Conservation (phyloP, 805 yeast genomes). For the Komagataella pseudopastoris region DNA sequence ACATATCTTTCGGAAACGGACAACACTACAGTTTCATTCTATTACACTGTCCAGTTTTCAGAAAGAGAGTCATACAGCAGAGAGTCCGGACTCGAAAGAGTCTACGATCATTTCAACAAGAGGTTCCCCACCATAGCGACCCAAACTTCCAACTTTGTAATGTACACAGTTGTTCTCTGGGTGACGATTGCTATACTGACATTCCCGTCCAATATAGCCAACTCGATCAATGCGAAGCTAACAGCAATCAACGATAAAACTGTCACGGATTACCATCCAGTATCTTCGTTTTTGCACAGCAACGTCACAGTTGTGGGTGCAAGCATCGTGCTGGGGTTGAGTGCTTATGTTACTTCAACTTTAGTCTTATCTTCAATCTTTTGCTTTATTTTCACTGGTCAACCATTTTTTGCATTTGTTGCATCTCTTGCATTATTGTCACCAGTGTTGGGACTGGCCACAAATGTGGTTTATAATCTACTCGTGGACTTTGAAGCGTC, state of each 20-base stretch:
- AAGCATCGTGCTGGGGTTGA: background rate
- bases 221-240: background rate
- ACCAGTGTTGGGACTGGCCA: background rate
- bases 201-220: background rate
- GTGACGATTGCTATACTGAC: background rate
- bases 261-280: background rate
- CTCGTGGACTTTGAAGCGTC: background rate
- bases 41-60: background rate
- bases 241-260: background rate
- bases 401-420: background rate
- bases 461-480: background rate
- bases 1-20: background rate
- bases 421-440: background rate
- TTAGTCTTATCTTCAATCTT: background rate
- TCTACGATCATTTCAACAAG: background rate
- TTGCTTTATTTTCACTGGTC: background rate
- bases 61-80: background rate
- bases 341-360: background rate
- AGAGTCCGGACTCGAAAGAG: background rate
- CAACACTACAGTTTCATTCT: background rate
- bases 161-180: background rate
- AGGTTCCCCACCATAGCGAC: background rate
- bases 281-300: background rate
- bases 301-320: background rate
- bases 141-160: background rate